Evolutionary conservation across 202 grass and related monocot genomes (phyloP), one percentile per base, ranked within the genome.

Genomic region (Setaria viridis): DNA sequence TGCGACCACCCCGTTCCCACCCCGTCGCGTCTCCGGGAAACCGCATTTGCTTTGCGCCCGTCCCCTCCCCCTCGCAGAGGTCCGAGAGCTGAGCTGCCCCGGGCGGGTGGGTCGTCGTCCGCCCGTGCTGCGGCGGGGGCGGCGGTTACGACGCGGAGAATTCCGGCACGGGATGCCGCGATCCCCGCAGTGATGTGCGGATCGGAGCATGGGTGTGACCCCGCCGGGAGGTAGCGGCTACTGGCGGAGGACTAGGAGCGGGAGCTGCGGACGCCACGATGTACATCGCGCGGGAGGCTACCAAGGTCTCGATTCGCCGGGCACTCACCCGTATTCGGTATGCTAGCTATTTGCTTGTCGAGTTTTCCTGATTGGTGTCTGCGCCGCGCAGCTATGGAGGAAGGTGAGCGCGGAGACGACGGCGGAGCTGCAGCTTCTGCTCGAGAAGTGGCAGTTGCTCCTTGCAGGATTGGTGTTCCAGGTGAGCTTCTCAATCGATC

Each of bases 271-370:
- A 77, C 89, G 94, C 89, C 86, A 79, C 86, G 81, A 74, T 94
- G 84, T 99, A 91, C 93, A 70, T 99, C 82, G 96, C 90, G 77
- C 88, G 96, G 65, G 96, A 95, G 90, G 82, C 88, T 79, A 87
- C 91, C 86, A 99, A 95, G 93, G 93, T 95, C 62, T 80, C 70
- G 80, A 84, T 72, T 82, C 80, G 74, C 79, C 69, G 13, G 5
- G 15, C 32, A 6, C 12, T 21, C 51, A 8, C 29, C 48, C 50
- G n/a, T 41, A 6, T 41, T 41, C 39, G 39, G 33, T 16, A 7
- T 68, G 55, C 25, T 62, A 15, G 35, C 55, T 48, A 17, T 32
- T 39, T 4, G 14, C 42, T 81, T 55, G 59, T 39, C 7, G 51
- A 42, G 32, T 70, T 39, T 89, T 75, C 8, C 16, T 46, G 46